Evolutionary conservation across 1,139 yeast species (phyloP), one percentile per base, ranked within the genome.

Genomic region (Petasospora rhodanensis): DNA sequence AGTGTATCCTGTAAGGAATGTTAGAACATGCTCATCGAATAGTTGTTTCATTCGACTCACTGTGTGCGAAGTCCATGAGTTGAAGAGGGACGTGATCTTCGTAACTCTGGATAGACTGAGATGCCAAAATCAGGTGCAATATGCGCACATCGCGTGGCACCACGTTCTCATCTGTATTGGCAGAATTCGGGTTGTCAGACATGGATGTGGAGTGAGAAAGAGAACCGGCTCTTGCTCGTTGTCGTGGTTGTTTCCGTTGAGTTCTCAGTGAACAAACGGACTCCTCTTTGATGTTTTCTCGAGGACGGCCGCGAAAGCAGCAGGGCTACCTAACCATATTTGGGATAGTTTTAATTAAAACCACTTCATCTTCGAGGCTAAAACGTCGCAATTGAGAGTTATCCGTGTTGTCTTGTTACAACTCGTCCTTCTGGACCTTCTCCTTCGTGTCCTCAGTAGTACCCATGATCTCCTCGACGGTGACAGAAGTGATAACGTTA

Each of bases 71-170:
- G 58, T 91, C 97, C 95, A 91, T 85, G 43, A 91, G 67, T 56
- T 89, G 97, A 24, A 91, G 62, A 1, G 97, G 96, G 4, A 91
- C 97, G 42, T 87, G 93, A 54, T 89, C 97, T 55, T 91, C 95
- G 58, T 89, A 91, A 42, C 84, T 79, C 39, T 84, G 86, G 22
- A 91, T 85, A 1, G 95, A 91, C 63, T 91, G 95, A 0, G 96
- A 83, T 12, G 97, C 97, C 51, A 91, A 75, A 34, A 91, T 82
- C 55, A 91, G 67, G 55, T 91, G 96, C 37, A 91, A 64, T 43
- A 93, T 70, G 41, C 97, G 71, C 27, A 91, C 96, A 56, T 93
- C 99, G 45, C 97, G 66, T 1, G 98, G 98, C 13, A 76, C 66
- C 2, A 66, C 64, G 14, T 49, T 41, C 23, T 51, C 54, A 2